phyloP scores from a whole-genome alignment of 208 protist species.

The Trypanosoma conorhini region DNA sequence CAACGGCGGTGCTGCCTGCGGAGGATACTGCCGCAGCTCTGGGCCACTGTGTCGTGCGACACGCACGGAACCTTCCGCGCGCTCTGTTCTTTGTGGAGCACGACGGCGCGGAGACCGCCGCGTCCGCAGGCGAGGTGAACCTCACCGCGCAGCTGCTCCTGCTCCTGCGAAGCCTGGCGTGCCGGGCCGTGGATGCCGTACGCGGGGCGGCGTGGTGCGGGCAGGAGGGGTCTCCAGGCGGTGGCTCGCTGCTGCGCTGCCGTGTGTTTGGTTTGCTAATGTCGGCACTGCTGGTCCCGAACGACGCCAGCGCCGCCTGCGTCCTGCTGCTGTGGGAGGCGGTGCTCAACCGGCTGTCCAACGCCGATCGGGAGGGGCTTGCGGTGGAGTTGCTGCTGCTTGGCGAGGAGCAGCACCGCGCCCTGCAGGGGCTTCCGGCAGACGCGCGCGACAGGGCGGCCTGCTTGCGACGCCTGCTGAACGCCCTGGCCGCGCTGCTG shows the following conservation, averaged over 20 bases:
- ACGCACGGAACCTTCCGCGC: constrained; percentile 16
- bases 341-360: constrained; percentile 9
- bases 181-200: constrained; percentile 5
- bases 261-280: constrained; percentile 24
- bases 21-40: constrained; percentile 2
- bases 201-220: background rate
- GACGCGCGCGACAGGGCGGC: background rate
- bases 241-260: constrained; percentile 7
- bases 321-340: constrained; percentile 31
- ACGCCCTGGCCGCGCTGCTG: constrained; percentile 10
- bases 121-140: constrained; percentile 6
- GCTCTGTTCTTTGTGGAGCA: constrained; percentile 17
- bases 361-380: constrained; percentile 8
- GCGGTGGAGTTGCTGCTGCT: constrained; percentile 16
- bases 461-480: constrained; percentile 21
- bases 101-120: background rate
- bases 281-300: constrained; percentile 26
- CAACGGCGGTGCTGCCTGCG: background rate
- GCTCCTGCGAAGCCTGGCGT: constrained; percentile 8
- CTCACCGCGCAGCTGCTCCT: constrained; percentile 24
- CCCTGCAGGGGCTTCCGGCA: background rate
- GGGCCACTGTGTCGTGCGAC: constrained; percentile 1
- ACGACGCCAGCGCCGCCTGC: constrained; percentile 19
- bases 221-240: background rate
- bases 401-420: constrained; percentile 19